Conservation (phyloP, 148 eudicot genomes). For the Fagopyrum esculentum region DNA sequence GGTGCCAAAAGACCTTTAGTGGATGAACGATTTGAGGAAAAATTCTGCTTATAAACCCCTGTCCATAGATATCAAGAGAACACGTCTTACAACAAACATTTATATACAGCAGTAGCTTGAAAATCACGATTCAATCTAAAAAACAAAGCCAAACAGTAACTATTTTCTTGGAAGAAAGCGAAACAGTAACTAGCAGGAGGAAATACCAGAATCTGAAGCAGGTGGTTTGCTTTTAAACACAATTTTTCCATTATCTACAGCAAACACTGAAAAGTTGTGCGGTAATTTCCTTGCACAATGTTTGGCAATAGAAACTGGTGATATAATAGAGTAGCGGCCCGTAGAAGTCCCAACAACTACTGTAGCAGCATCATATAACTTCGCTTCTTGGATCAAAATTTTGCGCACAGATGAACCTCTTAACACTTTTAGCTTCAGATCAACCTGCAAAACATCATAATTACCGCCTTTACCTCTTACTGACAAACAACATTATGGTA, state of each 20-base stretch:
- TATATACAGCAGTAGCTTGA: neutral
- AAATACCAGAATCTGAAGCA: conserved; percentile 24
- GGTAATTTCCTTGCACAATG: conserved; percentile 56
- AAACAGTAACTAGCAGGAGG: neutral
- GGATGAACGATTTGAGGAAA: neutral
- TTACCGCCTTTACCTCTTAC: neutral
- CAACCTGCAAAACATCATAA: conserved; percentile 31
- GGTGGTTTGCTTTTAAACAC: conserved; percentile 34
- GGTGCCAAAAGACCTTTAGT: neutral
- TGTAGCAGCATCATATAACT: conserved; percentile 31
- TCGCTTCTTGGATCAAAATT: conserved; percentile 47
- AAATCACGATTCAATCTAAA: neutral
- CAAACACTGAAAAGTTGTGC: conserved; percentile 35
- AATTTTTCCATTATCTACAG: conserved; percentile 59
- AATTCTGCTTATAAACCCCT: neutral
- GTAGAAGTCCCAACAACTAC: conserved; percentile 47
- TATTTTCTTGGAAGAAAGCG: no score
- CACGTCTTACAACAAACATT: neutral
- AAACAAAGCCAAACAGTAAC: neutral
- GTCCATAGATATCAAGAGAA: neutral
- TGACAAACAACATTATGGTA: neutral
- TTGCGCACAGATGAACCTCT: conserved; percentile 56
- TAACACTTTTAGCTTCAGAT: conserved; percentile 62
- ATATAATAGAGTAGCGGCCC: conserved; percentile 37
- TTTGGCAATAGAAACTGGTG: conserved; percentile 57